Base-by-base conservation (phyloP, 208 protist species). In the Trypanosoma boissoni region DNA sequence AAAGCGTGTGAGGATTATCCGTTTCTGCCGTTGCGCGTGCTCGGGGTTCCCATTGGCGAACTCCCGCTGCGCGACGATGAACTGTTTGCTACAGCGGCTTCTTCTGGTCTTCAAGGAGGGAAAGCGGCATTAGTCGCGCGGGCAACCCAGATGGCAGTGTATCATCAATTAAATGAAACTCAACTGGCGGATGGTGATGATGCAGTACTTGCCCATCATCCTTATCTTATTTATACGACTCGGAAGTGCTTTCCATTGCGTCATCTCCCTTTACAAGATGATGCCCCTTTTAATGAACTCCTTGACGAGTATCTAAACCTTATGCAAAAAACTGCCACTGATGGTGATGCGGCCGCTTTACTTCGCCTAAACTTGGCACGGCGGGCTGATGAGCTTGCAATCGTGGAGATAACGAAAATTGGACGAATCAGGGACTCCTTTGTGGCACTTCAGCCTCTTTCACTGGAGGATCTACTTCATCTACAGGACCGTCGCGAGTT, bases 241-340 rank as follows among this genome's bases (percentile, higher is more conserved):
- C 73, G 78, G 3, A 68, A 74, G 36, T 77, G 71, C 36, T 66
- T 85, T 18, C 64, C 64, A 9, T 65, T 85, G 7, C 74, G 71
- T 2, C 68, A 81, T 32, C 34, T 85, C 1, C 68, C 62, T 0
- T 54, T 85, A n/a, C 42, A 68, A 0, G 57, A 43, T 24, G 78
- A 85, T 56, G 48, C 14, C 12, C 5, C 36, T 0, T 85, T 65
- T 41, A 67, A 51, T 48, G 34, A 70, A 44, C 23, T 51, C n/a
- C 44, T 64, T 3, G 39, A 27, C 5, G 62, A 64, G 16, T 76
- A 76, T 34, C 45, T 53, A 66, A 56, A 53, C 14, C 37, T 66
- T 49, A 46, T 66, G 31, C 16, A 52, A 36, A 12, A 20, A 36
- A 5, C 39, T 18, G 36, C 5, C 36, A 5, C 58, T 36, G 42